These are phyloP conservation scores for Diaporthe nobilis DNA, from an alignment of 2,329 filamentous ascomycete species.

Conservation along the genomic window DNA sequence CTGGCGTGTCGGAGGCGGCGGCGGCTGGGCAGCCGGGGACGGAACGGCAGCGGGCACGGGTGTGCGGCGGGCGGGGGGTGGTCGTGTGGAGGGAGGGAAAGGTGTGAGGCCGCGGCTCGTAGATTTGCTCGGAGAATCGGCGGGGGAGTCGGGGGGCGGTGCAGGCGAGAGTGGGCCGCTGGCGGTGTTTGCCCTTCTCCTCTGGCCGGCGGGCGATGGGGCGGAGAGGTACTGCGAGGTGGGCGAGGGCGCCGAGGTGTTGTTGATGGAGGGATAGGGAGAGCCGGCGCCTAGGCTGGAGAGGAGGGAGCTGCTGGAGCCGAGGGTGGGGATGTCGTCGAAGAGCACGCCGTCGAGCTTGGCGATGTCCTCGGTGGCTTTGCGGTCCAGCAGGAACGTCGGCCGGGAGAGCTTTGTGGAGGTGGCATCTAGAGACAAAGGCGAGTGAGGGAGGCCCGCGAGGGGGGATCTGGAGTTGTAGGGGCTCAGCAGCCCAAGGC, in stretches of 20 bases:
- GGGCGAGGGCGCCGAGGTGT: neutral
- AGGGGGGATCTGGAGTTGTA: constrained; percentile 43
- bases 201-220: constrained; percentile 32
- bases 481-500: constrained; percentile 40
- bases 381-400: constrained; percentile 39
- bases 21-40: constrained; percentile 23
- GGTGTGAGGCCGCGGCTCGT: constrained; percentile 9
- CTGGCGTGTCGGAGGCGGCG: constrained; percentile 33
- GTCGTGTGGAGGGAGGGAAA: constrained; percentile 24
- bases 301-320: constrained; percentile 42
- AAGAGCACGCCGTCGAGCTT: constrained; percentile 44
- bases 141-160: constrained; percentile 35
- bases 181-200: constrained; percentile 41
- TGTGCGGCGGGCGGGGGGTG: constrained; percentile 9
- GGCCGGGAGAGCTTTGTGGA: constrained; percentile 37
- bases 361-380: constrained; percentile 40
- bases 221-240: constrained; percentile 38
- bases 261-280: constrained; percentile 39
- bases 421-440: constrained; percentile 39
- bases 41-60: constrained; percentile 17
- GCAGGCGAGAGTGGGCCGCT: constrained; percentile 40
- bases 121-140: constrained; percentile 29
- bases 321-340: constrained; percentile 44
- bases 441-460: constrained; percentile 40
- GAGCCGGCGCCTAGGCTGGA: constrained; percentile 40